Percentiles rank a stretch among this genome's conserved stretches.
These are phyloP conservation scores for Gossypioides kirkii DNA, from an alignment of 345 rosid species.

Conservation along the genomic window DNA sequence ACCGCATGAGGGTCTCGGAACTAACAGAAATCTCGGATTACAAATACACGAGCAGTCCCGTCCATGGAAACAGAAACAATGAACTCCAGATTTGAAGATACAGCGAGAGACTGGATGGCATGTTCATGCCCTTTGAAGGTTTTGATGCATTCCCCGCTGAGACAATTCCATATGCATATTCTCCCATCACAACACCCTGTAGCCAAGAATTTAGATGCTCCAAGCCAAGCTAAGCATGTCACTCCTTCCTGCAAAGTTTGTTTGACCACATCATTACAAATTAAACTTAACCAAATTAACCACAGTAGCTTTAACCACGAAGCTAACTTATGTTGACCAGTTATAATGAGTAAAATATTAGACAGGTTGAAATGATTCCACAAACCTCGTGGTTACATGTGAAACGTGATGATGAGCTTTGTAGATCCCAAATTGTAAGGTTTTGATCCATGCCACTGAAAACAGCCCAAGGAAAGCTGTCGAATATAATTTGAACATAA, in stretches of 20 bases:
- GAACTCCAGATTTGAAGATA: constrained; percentile 41
- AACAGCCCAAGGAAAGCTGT: constrained; percentile 71
- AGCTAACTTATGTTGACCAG: background rate
- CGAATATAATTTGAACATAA: background rate
- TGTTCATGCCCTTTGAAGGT: constrained; percentile 58
- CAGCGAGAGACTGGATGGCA: constrained; percentile 49
- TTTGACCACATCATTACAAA: background rate
- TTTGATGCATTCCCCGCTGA: constrained; percentile 59
- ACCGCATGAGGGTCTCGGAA: background rate
- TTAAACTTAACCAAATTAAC: background rate
- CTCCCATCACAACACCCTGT: constrained; percentile 75
- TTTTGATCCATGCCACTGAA: constrained; percentile 79
- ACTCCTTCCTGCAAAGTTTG: constrained; percentile 60
- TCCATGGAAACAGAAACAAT: constrained; percentile 68
- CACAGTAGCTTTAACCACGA: too few species aligned
- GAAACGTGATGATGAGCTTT: constrained; percentile 54
- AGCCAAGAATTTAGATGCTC: constrained; percentile 54
- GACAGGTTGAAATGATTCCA: background rate
- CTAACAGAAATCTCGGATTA: constrained; percentile 46
- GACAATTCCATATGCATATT: constrained; percentile 77
- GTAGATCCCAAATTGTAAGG: constrained; percentile 82
- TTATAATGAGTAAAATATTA: background rate
- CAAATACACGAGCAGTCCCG: constrained; percentile 71
- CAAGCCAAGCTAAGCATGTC: constrained; percentile 74
- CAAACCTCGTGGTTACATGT: constrained; percentile 71